Evolutionary conservation across 2,329 filamentous ascomycete species (phyloP).

Genomic region (Tolypocladium ophioglossoides): DNA sequence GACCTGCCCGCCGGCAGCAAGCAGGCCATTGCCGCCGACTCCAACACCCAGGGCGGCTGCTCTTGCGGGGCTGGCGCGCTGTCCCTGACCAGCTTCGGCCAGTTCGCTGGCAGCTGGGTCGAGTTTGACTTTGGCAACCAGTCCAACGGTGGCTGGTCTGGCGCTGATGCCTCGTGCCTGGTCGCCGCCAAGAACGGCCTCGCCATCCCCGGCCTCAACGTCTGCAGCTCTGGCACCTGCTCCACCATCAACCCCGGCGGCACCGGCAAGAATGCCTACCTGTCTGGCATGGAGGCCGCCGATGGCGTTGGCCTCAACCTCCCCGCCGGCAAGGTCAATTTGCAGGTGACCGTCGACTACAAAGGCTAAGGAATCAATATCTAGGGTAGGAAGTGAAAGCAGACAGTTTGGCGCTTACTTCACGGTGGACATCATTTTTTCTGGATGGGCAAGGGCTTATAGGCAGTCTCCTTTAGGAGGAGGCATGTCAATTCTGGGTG

Average conservation of each 20-base stretch:
- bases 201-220: constrained; percentile 22
- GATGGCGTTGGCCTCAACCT: constrained; percentile 33
- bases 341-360: constrained; percentile 23
- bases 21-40: constrained; percentile 33
- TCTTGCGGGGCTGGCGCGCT: constrained; percentile 27
- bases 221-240: constrained; percentile 30
- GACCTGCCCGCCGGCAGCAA: constrained; percentile 23
- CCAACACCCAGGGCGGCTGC: constrained; percentile 37
- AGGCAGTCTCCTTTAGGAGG: neutral
- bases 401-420: neutral
- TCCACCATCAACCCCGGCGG: constrained; percentile 27
- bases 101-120: constrained; percentile 35
- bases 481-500: constrained; percentile 3
- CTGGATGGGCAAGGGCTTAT: neutral
- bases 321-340: constrained; percentile 13
- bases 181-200: constrained; percentile 25
- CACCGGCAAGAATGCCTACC: constrained; percentile 26
- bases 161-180: constrained; percentile 39
- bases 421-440: neutral
- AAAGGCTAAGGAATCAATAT: neutral
- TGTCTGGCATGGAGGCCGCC: constrained; percentile 21
- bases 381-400: neutral
- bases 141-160: constrained; percentile 37
- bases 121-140: constrained; percentile 38
- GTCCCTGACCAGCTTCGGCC: constrained; percentile 24